Evolutionary conservation across 257 asterid genomes (phyloP), one percentile per base, ranked within the genome.

Genomic region (Paraleonurus japonicus): DNA sequence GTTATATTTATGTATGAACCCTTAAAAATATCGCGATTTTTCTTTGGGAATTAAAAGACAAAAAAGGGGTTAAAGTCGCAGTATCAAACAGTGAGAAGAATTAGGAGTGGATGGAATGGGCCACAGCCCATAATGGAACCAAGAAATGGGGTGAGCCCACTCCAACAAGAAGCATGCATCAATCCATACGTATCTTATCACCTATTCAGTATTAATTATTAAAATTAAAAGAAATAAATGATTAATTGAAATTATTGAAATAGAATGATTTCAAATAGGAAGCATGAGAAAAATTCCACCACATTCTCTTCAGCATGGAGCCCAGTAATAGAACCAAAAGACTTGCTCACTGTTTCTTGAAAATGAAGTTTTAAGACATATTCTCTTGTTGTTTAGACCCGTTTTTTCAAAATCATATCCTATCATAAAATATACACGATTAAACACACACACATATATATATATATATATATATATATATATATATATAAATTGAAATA

Each of bases 101-200:
- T 23, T 5, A 53, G 64, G 7, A 53, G 24, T 50, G 26, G 30
- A 28, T 35, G 10, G 57, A 47, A 54, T 69, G 73, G 73, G 73
- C 39, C 54, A 69, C 55, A 54, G 67, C 74, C 67, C 67, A 57
- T 13, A 39, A 23, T 57, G 5, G 67, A 10, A n/a, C 16, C 37
- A 27, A 4, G 10, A 37, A 58, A 23, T 3, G 11, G 57, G 15
- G 30, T 0, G 59, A 70, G 66, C 58, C 58, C 59, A 70, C 59
- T 39, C 26, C 3, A 57, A 28, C 22, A 50, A 2, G 20, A 7
- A 55, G 65, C 12, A 1, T 54, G 27, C 30, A 53, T 59, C 59
- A 26, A 26, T 39, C 28, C 26, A 41, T 15, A 57, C 27, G 12
- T 17, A 45, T 45, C 69, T 43, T 43, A 60, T 43, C 75, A 37